Percentiles rank a stretch among this genome's conserved stretches.
These are phyloP conservation scores for Cucumis cinereus DNA, from an alignment of 306 rosid species.

Conservation along the genomic window DNA sequence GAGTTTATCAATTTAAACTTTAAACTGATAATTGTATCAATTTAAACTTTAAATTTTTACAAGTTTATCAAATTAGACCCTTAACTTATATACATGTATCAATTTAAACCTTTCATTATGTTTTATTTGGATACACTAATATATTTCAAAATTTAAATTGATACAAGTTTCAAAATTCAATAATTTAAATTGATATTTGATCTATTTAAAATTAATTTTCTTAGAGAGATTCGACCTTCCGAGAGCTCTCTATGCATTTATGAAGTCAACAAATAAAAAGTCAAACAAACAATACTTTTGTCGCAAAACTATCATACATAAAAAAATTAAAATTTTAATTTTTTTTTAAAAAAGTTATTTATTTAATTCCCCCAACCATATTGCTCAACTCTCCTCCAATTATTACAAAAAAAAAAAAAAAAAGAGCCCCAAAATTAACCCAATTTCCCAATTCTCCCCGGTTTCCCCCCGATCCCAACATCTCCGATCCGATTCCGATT, in stretches of 20 bases:
- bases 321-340: neutral
- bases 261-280: conserved; percentile 3
- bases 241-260: neutral
- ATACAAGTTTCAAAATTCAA: no score
- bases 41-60: no score
- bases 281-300: conserved; percentile 4
- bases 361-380: conserved; percentile 6
- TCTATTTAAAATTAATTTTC: no score
- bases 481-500: neutral
- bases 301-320: neutral
- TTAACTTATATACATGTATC: no score
- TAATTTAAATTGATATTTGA: no score
- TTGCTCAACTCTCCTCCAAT: neutral
- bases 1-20: no score
- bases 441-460: neutral
- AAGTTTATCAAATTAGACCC: no score
- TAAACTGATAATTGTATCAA: no score
- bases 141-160: no score
- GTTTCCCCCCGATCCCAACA: neutral
- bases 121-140: no score
- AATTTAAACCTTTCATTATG: no score
- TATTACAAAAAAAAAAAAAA: neutral
- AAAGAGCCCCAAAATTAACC: neutral
- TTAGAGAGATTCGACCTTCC: neutral
- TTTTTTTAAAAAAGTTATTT: neutral